phyloP scores from a whole-genome alignment of 805 yeast genomes.

The Blastobotrys attinorum region DNA sequence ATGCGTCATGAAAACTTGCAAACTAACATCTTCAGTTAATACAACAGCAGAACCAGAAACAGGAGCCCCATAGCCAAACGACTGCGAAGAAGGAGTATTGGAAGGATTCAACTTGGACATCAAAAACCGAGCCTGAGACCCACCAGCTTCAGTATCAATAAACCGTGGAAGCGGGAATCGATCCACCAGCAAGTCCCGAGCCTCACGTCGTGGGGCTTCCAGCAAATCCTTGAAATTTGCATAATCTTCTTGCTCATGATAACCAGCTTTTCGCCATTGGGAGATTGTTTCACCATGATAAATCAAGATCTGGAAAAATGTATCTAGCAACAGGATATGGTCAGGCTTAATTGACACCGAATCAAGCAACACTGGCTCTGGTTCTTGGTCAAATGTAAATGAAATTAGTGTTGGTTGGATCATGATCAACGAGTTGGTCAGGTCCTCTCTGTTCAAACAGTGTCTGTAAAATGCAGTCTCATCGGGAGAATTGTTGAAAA shows the following conservation, averaged over 20 bases:
- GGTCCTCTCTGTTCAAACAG: constrained; percentile 82
- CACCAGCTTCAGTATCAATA: constrained; percentile 96
- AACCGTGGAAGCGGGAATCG: constrained; percentile 97
- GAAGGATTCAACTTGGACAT: constrained; percentile 93
- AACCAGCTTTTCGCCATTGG: constrained; percentile 92
- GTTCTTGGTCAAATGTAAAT: constrained; percentile 76
- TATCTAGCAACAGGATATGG: constrained; percentile 79
- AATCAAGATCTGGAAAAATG: constrained; percentile 92
- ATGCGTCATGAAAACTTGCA: constrained; percentile 93
- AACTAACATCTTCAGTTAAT: constrained; percentile 90
- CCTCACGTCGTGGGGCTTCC: constrained; percentile 86
- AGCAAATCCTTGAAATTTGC: constrained; percentile 79
- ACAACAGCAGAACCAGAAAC: constrained; percentile 64
- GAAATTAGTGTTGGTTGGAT: constrained; percentile 94
- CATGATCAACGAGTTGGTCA: constrained; percentile 89
- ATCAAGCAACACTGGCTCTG: constrained; percentile 84
- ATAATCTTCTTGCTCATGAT: constrained; percentile 85
- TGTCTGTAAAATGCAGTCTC: constrained; percentile 97
- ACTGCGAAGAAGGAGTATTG: constrained; percentile 54
- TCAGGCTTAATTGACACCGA: constrained; percentile 88
- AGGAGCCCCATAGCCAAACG: constrained; percentile 46
- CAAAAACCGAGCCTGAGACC: constrained; percentile 95
- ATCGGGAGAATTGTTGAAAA: constrained; percentile 97
- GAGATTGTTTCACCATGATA: constrained; percentile 94
- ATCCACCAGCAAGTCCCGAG: constrained; percentile 82